Conservation (phyloP, 441 rosid genomes). For the Syzygium malaccense region DNA sequence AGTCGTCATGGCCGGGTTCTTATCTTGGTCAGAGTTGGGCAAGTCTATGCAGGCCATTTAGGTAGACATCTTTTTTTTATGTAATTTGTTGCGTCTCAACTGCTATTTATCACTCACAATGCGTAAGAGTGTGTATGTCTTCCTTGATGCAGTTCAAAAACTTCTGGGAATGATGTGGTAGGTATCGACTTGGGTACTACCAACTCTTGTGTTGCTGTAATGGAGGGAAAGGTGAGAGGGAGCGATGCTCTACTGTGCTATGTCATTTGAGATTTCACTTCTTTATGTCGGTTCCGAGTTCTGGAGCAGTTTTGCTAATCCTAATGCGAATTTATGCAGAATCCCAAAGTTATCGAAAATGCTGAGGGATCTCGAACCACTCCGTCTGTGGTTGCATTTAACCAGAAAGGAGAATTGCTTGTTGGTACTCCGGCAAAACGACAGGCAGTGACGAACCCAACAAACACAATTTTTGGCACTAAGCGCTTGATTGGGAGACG, state of each 20-base stretch:
- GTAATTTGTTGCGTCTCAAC: not conserved
- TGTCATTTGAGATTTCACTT: not conserved
- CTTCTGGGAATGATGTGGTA: slow-evolving; percentile 3
- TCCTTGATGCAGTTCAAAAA: not conserved
- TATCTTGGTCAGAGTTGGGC: not conserved
- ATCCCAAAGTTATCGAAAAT: slow-evolving; percentile 10
- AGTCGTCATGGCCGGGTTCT: not conserved
- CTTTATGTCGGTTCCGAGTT: not conserved
- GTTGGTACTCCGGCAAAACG: slow-evolving; percentile 14
- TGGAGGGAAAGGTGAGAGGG: slow-evolving; percentile 7
- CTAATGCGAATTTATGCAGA: not conserved
- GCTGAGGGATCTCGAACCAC: slow-evolving; percentile 10
- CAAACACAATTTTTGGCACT: slow-evolving; percentile 8
- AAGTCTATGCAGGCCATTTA: not conserved
- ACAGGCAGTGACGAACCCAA: slow-evolving; percentile 9
- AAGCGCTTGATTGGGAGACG: slow-evolving; percentile 12
- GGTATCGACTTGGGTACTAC: slow-evolving; percentile 12
- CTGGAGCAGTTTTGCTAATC: not conserved
- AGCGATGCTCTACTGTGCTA: not conserved
- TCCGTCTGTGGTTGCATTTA: slow-evolving; percentile 10
- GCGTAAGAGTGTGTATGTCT: not conserved
- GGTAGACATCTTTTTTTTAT: not conserved
- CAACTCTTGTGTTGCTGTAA: slow-evolving; percentile 7
- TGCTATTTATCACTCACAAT: not conserved
- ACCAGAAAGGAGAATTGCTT: slow-evolving; percentile 3